Evolutionary conservation across 768 basidiomycete species (phyloP), one percentile per base, ranked within the genome.

Genomic region (Tulasnella sp.): DNA sequence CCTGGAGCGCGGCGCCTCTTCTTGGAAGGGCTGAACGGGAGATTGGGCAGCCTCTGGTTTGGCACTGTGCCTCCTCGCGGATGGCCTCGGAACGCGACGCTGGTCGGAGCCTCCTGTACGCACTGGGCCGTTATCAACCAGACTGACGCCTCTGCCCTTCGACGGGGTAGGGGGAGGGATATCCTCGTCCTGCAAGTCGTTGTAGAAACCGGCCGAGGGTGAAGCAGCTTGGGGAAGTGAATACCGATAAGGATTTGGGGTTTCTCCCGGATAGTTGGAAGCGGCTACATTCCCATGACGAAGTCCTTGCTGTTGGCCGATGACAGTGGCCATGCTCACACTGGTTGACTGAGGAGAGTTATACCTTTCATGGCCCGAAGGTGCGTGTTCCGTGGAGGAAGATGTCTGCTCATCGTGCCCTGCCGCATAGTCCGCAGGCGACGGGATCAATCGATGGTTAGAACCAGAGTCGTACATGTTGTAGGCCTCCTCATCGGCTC

Each of bases 71-170:
- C 93, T 87, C 82, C 91, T 88, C 52, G 86, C 86, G 12, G 87
- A 83, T 72, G 89, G 90, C 82, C 94, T 87, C 72, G 93, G 89
- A 38, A 97, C 93, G 79, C 95, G 86, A 56, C 95, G 89, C 19
- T 44, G 52, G 38, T 96, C 95, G 76, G 93, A 92, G 24, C 93
- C 91, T 12, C 91, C 89, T 46, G 89, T 89, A 56, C 93, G 92
- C 2, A 96, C 93, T 52, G 94, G 95, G 19, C 97, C 97, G 82
- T 90, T 86, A 82, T 98, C 97, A 77, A 89, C 90, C 78, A 98
- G 85, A 71, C 92, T 92, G 73, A 98, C 88, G 34, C 96, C 95
- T 16, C 93, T 89, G 7, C 85, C 84, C 74, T 71, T 58, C 80
- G 76, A 58, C 27, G 46, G 76, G 38, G 76, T 34, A 27, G 76